A percentile compares a stretch with the other conserved stretches of the same genome.
phyloP scores from a whole-genome alignment of 371 early-diverging fungal genomes.

The Thermomucor indicae-seudaticae region DNA sequence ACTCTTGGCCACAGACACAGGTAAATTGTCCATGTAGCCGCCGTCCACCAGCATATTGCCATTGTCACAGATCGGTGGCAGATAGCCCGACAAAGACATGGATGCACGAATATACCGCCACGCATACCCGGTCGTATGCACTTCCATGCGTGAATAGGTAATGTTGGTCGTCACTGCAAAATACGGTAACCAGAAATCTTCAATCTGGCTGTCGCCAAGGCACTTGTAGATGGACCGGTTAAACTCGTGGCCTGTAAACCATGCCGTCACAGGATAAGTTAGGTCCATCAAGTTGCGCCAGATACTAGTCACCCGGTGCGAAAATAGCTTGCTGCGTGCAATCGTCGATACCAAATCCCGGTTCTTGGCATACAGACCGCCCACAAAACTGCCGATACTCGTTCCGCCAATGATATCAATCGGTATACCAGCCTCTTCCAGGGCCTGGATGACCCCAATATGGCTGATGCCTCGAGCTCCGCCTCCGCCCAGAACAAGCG shows the following conservation, averaged over 20 bases:
- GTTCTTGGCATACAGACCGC: constrained; percentile 93
- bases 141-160: constrained; percentile 90
- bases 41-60: constrained; percentile 98
- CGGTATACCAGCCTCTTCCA: constrained; percentile 98
- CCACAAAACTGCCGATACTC: constrained; percentile 97
- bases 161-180: constrained; percentile 98
- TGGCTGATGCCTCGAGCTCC: constrained; percentile 98
- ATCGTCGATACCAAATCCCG: constrained; percentile 85
- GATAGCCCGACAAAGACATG: constrained; percentile 95
- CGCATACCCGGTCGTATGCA: constrained; percentile 90
- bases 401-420: constrained; percentile 99
- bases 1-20: constrained; percentile 90
- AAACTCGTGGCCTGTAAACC: constrained; percentile 92
- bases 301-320: constrained; percentile 73
- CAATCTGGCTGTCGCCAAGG: constrained; percentile 91
- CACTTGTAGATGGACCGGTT: constrained; percentile 96
- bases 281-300: constrained; percentile 94
- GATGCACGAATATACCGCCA: constrained; percentile 99
- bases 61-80: constrained; percentile 95
- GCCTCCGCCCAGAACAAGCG: constrained; percentile 98
- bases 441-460: constrained; percentile 93
- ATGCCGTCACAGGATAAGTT: constrained; percentile 93
- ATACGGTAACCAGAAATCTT: constrained; percentile 98
- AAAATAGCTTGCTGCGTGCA: constrained; percentile 85
- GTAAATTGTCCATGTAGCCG: constrained; percentile 99